These are phyloP conservation scores for Hapsidospora chrysogenum DNA, from an alignment of 495 filamentous ascomycete genomes.

Conservation along the genomic window DNA sequence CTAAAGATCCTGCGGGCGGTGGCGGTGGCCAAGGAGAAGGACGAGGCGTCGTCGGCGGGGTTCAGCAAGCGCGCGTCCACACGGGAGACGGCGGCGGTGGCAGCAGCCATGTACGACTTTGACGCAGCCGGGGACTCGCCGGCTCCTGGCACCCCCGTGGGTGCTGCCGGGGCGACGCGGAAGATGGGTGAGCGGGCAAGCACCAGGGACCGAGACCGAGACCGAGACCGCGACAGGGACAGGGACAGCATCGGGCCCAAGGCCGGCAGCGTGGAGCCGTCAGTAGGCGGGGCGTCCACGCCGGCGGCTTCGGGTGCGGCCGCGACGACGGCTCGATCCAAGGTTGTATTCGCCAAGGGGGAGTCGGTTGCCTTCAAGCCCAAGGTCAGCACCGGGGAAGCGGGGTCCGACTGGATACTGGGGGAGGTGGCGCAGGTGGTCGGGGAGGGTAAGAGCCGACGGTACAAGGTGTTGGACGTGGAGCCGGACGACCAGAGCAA, in stretches of 20 bases:
- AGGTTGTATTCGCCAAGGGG: conserved; percentile 42
- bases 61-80: conserved; percentile 13
- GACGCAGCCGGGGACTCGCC: conserved; percentile 56
- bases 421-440: conserved; percentile 72
- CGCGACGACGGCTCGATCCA: conserved; percentile 19
- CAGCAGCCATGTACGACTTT: conserved; percentile 47
- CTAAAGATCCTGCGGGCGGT: conserved; percentile 26
- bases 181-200: conserved; percentile 34
- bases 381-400: conserved; percentile 46
- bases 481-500: conserved; percentile 63
- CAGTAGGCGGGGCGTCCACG: conserved; percentile 1
- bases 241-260: conserved; percentile 25
- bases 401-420: conserved; percentile 72
- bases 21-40: conserved; percentile 41
- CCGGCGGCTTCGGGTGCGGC: conserved; percentile 4
- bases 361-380: conserved; percentile 81
- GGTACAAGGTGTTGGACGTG: conserved; percentile 89
- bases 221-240: conserved; percentile 17
- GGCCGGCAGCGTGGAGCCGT: conserved; percentile 23
- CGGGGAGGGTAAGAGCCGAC: conserved; percentile 73
- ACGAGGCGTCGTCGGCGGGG: conserved; percentile 18
- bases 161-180: conserved; percentile 17
- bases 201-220: conserved; percentile 34
- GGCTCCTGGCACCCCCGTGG: conserved; percentile 44
- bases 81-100: conserved; percentile 11